A percentile compares a stretch with the other conserved stretches of the same genome.
Evolutionary conservation across 805 yeast genomes (phyloP).

Genomic region (Peterozyma xylosa): DNA sequence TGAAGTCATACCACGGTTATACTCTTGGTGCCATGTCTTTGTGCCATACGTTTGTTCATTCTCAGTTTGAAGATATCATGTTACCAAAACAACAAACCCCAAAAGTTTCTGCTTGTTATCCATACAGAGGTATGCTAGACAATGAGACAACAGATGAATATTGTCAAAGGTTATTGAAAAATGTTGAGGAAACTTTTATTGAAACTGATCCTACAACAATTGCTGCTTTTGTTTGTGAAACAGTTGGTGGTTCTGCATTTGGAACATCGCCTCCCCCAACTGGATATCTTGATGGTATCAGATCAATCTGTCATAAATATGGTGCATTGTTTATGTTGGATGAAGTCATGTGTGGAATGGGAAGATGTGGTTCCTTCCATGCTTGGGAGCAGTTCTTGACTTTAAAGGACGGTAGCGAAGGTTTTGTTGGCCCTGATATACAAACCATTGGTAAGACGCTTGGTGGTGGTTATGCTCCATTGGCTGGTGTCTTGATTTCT

Average conservation of each 20-base stretch:
- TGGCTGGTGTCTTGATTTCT: constrained; percentile 39
- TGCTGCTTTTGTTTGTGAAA: constrained; percentile 33
- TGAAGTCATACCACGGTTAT: constrained; percentile 37
- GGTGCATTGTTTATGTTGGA: constrained; percentile 40
- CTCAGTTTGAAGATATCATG: constrained; percentile 19
- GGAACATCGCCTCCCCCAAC: constrained; percentile 35
- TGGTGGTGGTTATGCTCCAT: constrained; percentile 42
- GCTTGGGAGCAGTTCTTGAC: constrained; percentile 36
- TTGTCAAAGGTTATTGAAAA: constrained; percentile 23
- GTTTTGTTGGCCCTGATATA: constrained; percentile 34
- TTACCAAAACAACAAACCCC: constrained; percentile 15
- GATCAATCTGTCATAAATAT: constrained; percentile 40
- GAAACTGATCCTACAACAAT: constrained; percentile 33
- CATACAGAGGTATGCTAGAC: constrained; percentile 22
- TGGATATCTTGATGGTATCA: constrained; percentile 35
- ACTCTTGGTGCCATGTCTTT: constrained; percentile 36
- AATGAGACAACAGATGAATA: constrained; percentile 31
- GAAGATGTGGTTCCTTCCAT: constrained; percentile 38
- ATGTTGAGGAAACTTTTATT: constrained; percentile 29
- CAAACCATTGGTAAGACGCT: constrained; percentile 43
- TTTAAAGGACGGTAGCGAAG: constrained; percentile 18
- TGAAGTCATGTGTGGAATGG: constrained; percentile 51
- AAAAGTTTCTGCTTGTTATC: constrained; percentile 20
- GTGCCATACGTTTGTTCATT: constrained; percentile 23
- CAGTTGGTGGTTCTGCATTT: constrained; percentile 35